A percentile compares a stretch with the other conserved stretches of the same genome.
Evolutionary conservation across 352 stramenopile species (phyloP).

Genomic region (Globisporangium ultimum): DNA sequence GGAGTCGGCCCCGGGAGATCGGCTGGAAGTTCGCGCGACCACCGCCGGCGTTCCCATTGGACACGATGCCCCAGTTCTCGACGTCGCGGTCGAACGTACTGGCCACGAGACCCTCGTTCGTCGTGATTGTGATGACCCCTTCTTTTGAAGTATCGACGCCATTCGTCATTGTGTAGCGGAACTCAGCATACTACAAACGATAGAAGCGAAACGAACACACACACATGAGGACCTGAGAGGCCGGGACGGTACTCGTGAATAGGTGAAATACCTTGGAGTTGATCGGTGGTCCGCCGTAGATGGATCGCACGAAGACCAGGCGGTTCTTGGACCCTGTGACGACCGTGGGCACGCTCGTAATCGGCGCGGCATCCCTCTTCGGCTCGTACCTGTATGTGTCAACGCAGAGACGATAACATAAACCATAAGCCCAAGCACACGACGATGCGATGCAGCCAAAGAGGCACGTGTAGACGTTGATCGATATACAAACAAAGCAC

Average conservation of each 20-base stretch:
- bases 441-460: no score
- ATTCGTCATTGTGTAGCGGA: constrained; percentile 85
- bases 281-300: constrained; percentile 50
- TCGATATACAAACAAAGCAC: background rate
- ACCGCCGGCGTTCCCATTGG: constrained; percentile 42
- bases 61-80: constrained; percentile 78
- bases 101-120: constrained; percentile 61
- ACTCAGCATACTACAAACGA: constrained; percentile 72
- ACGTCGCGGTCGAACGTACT: constrained; percentile 78
- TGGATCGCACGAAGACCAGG: constrained; percentile 76
- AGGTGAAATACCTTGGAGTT: constrained; percentile 45
- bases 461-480: no score
- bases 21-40: constrained; percentile 42
- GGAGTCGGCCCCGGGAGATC: constrained; percentile 56
- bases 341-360: constrained; percentile 43
- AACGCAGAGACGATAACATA: background rate
- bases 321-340: constrained; percentile 87
- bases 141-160: constrained; percentile 51
- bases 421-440: background rate
- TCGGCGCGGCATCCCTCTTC: constrained; percentile 57
- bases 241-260: background rate
- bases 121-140: constrained; percentile 79
- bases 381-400: constrained; percentile 60
- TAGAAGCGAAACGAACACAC: background rate
- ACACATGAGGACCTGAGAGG: background rate